Base-by-base conservation (phyloP, 257 asterid species). In the Solanum ossicruentum region DNA sequence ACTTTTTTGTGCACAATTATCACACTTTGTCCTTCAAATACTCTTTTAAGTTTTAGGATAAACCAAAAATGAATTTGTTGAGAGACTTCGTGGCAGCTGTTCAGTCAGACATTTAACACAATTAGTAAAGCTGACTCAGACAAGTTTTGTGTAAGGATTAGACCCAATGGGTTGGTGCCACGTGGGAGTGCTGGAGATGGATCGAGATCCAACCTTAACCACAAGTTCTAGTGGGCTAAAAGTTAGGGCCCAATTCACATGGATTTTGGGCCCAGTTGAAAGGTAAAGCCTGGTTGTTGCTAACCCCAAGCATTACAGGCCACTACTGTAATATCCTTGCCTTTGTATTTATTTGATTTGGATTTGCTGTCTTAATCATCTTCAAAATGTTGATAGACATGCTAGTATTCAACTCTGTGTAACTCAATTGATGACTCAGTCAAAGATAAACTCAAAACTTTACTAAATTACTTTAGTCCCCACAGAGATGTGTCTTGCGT, bases 261-360 rank as follows among this genome's bases (percentile, higher is more conserved):
- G 87, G 73, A 54, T 47, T 51, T 15, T 15, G 41, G 82, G 82
- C 67, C 87, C 87, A 80, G 80, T 84, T 77, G 82, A 77, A 77
- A 77, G 82, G 82, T 77, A 15, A 23, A 51, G 82, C 63, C 16
- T 49, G 45, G 45, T 28, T 9, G 0, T 77, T 51, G 36, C 23
- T 41, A 77, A 26, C 45, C 10, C 45, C 36, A 72, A 49, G 15
- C 23, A 26, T 77, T 77, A 26, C 47, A 5, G 56, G 47, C 82
- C 82, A 77, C 82, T 51, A 77, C 45, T 51, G 6, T 77, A 77
- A 77, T 77, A 77, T 51, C 82, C 17, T 52, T 26, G 2, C n/a
- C 45, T 39, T 77, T 77, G 82, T 55, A 41, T 26, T 77, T 58
- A 26, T 77, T 77, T 51, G 63, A 20, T 49, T 75, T 49, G 45